Evolutionary conservation across 2,329 filamentous ascomycete genomes (phyloP), one percentile per base, ranked within the genome.

Genomic region (Mycogone perniciosa): DNA sequence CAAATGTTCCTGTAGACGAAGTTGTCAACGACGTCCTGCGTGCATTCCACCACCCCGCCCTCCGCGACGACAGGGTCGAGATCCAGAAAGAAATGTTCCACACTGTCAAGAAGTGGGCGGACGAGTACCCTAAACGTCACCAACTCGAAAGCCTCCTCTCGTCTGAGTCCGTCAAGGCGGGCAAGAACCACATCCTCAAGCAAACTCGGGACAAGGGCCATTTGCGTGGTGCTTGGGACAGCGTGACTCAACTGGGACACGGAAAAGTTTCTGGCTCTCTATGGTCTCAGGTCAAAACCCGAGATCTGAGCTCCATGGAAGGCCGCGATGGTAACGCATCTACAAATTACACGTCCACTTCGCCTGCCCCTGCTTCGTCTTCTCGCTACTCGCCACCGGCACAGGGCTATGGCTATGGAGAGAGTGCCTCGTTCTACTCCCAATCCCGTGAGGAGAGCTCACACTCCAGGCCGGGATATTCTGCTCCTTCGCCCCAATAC

Each of bases 21-120:
- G 86, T 97, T 1, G 76, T 91, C 55, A 76, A 88, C 56, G 92
- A 97, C 59, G 82, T 95, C 38, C 72, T 90, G 43, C 81, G 81
- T 27, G 84, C 89, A 8, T 95, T 97, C 72, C 93, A 99, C 66
- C 93, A 99, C 64, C 93, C 93, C 1, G 86, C 87, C 6, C 74
- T 89, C 31, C 85, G 92, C 27, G 80, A 93, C 59, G 83, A 87
- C 49, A 75, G 76, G 50, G 73, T 88, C 51, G 88, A 95, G 64
- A 84, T 93, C 30, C 93, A 97, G 57, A 79, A 81, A 41, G 84
- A 84, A 47, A 99, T 99, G 93, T 97, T 88, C 71, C 77, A 83
- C 49, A 89, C 87, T 0, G 89, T 99, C 2, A 80, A 87, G 60
- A 77, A 80, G 53, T 99, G 92, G 92, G 85, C 81, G 0, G 79